Base-by-base conservation (phyloP, 352 stramenopile species). In the Phytophthora fragariae region DNA sequence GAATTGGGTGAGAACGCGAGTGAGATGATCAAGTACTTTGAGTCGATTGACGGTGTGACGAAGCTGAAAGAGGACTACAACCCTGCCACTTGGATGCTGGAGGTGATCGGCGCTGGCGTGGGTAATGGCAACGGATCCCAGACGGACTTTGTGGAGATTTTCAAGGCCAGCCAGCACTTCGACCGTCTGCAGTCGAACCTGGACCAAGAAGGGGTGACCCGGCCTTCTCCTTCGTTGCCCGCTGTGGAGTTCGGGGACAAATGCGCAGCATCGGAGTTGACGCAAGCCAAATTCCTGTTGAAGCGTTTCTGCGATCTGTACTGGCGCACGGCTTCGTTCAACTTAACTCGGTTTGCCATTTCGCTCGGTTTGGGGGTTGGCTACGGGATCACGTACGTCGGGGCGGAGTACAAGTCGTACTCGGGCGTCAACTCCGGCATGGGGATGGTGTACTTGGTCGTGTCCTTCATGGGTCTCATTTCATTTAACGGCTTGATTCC, bases 361-460 rank as follows among this genome's bases (percentile, higher is more conserved):
- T 91, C 73, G 44, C 29, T 75, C 3, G 35, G 86, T 41, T 12
- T 96, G 57, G 86, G 82, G 1, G 62, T 96, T 6, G 65, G 95
- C 19, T 83, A 94, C n/a, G 84, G 80, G 11, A 68, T 89, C 6
- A 73, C 93, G 10, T 96, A 89, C 62, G 21, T 70, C 12, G 58
- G 64, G 10, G 57, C 60, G 1, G 62, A 82, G 44, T 82, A 80
- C 56, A 63, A n/a, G 9, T 81, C 77, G 14, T 82, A 77, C 66
- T n/a, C 27, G 5, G 75, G 68, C 1, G 21, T 79, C 33, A 82
- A 82, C 55, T 68, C 54, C 1, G 80, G 78, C 8, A 60, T 96
- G 46, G 83, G 86, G 5, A 82, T 73, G 64, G 7, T 74, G 5
- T 74, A 56, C 35, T 50, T 69, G 60, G 44, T 53, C 24, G n/a